phyloP scores from a whole-genome alignment of 1,284 basidiomycete genomes.

The Tetrapyrgos nigripes region DNA sequence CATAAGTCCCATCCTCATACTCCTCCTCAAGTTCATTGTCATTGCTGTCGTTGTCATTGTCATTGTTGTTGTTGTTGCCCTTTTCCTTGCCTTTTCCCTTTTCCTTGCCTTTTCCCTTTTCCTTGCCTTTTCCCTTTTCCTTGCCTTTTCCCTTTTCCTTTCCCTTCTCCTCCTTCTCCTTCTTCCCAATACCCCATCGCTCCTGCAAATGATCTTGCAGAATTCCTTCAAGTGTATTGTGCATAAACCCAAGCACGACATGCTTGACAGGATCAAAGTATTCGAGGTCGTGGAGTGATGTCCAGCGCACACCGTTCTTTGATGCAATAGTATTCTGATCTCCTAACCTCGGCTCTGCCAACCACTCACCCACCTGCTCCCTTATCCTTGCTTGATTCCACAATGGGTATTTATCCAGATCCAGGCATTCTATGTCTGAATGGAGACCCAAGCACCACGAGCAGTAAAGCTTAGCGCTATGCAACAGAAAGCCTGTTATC shows the following conservation, averaged over 20 bases:
- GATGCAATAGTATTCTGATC: slow-evolving; percentile 1
- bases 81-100: too few species aligned
- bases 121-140: too few species aligned
- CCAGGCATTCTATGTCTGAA: slow-evolving; percentile 15
- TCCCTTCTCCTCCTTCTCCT: not conserved
- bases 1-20: not conserved
- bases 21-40: too few species aligned
- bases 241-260: slow-evolving; percentile 19
- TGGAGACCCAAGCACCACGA: slow-evolving; percentile 11
- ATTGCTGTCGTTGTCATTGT: too few species aligned
- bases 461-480: slow-evolving; percentile 12
- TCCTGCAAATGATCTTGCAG: slow-evolving; percentile 17
- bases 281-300: slow-evolving; percentile 13
- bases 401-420: slow-evolving; percentile 6
- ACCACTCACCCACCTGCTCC: slow-evolving; percentile 11
- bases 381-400: slow-evolving; percentile 8
- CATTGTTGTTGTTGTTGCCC: too few species aligned
- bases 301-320: slow-evolving; percentile 18
- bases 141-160: not conserved
- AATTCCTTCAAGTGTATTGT: slow-evolving; percentile 18
- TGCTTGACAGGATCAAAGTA: slow-evolving; percentile 19
- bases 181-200: slow-evolving; percentile 17
- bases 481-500: slow-evolving; percentile 10
- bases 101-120: too few species aligned
- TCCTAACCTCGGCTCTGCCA: not conserved